These are phyloP conservation scores for Xylariaceae sp. DNA, from an alignment of 2,329 filamentous ascomycete species.

Conservation along the genomic window DNA sequence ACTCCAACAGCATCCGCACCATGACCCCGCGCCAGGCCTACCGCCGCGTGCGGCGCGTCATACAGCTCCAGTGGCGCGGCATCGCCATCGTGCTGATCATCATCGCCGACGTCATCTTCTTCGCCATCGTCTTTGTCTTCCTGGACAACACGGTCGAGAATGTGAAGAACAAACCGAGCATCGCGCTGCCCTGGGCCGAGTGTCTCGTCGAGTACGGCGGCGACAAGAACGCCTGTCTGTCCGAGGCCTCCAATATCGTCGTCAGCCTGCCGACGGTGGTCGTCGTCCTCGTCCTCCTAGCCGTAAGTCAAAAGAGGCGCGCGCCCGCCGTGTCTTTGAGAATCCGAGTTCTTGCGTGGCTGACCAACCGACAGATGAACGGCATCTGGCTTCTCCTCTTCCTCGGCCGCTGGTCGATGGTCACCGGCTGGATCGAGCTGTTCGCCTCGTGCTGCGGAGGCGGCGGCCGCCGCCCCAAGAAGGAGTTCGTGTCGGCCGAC, in stretches of 20 bases:
- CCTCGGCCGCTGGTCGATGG: conserved; percentile 76
- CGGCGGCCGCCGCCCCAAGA: conserved; percentile 44
- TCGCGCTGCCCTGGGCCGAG: conserved; percentile 57
- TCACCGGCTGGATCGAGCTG: conserved; percentile 72
- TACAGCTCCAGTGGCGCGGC: conserved; percentile 90
- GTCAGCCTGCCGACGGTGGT: conserved; percentile 70
- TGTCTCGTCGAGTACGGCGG: conserved; percentile 57
- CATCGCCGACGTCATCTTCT: conserved; percentile 86
- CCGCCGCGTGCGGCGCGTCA: conserved; percentile 73
- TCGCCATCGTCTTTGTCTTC: conserved; percentile 83
- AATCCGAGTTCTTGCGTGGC: too few relatives aligned
- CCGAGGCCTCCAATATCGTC: conserved; percentile 52
- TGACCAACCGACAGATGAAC: too few relatives aligned
- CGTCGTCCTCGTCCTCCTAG: conserved; percentile 75
- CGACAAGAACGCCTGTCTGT: conserved; percentile 60
- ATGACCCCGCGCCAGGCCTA: conserved; percentile 83
- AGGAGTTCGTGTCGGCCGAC: conserved; percentile 86
- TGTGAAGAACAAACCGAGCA: conserved; percentile 42
- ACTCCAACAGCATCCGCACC: conserved; percentile 66
- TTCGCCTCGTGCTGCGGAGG: conserved; percentile 39
- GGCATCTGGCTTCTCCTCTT: conserved; percentile 81
- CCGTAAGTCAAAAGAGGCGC: conserved; percentile 56
- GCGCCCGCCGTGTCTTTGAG: too few relatives aligned
- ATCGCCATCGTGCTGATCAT: conserved; percentile 87
- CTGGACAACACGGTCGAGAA: conserved; percentile 66